phyloP scores from a whole-genome alignment of 2,329 filamentous ascomycete species.

The Verticillium dahliae region DNA sequence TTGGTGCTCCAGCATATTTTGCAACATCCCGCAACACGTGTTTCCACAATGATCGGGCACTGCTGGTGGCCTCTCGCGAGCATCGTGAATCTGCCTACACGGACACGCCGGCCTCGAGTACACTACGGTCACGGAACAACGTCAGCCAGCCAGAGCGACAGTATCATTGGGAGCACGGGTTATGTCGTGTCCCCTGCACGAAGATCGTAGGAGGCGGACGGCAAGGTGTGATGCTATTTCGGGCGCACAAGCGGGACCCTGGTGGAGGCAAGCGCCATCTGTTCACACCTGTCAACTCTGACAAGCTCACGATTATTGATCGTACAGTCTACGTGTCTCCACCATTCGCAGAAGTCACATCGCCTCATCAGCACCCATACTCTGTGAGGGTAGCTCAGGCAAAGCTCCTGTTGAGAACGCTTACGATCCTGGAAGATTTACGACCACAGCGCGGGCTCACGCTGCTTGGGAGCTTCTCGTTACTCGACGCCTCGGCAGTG shows the following conservation, averaged over 20 bases:
- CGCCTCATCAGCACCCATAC: background rate
- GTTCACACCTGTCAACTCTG: background rate
- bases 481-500: background rate
- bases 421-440: background rate
- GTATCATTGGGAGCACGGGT: background rate
- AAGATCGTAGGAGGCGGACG: background rate
- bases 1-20: too few relatives aligned
- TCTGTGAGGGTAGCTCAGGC: background rate
- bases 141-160: background rate
- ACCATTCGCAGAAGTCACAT: too few relatives aligned
- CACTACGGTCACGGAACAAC: too few relatives aligned
- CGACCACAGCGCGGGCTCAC: background rate
- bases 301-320: too few relatives aligned
- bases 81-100: too few relatives aligned
- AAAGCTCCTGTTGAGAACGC: background rate
- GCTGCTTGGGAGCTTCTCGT: background rate
- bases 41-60: too few relatives aligned
- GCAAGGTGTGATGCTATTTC: background rate
- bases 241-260: background rate
- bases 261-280: background rate
- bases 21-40: too few relatives aligned
- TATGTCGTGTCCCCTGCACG: background rate
- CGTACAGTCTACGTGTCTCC: too few relatives aligned
- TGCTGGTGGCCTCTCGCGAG: too few relatives aligned
- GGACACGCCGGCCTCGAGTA: too few relatives aligned